A percentile compares a stretch with the other conserved stretches of the same genome.
Conservation (phyloP, 2,329 filamentous ascomycete genomes). For the Colletotrichum shisoi region DNA sequence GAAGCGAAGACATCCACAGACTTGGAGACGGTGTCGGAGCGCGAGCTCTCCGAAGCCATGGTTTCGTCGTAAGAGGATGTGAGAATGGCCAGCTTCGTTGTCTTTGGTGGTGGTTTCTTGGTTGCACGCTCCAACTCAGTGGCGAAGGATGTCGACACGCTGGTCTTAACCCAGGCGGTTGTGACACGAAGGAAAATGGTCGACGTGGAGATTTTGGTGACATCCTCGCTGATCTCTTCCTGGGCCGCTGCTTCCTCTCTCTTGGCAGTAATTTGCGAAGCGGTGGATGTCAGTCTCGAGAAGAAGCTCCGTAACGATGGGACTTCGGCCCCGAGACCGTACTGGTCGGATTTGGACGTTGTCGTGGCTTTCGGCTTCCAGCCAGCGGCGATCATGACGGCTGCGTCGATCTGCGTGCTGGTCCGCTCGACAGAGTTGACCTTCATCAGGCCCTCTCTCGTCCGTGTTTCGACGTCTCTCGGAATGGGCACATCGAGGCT, state of each 20-base stretch:
- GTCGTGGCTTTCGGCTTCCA: constrained; percentile 71
- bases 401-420: constrained; percentile 89
- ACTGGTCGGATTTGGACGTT: constrained; percentile 58
- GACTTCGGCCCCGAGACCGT: constrained; percentile 59
- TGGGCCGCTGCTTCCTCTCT: constrained; percentile 70
- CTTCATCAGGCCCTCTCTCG: constrained; percentile 88
- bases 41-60: constrained; percentile 68
- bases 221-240: constrained; percentile 71
- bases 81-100: constrained; percentile 83
- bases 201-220: constrained; percentile 73
- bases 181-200: constrained; percentile 90
- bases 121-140: constrained; percentile 92
- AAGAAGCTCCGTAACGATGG: constrained; percentile 82
- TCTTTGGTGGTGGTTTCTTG: constrained; percentile 93
- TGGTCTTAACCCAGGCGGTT: constrained; percentile 81
- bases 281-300: constrained; percentile 71
- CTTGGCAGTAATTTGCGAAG: constrained; percentile 59
- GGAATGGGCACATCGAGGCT: constrained; percentile 77
- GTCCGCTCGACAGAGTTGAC: constrained; percentile 81
- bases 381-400: constrained; percentile 85
- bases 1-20: constrained; percentile 85
- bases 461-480: constrained; percentile 79
- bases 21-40: constrained; percentile 59
- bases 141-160: constrained; percentile 74
- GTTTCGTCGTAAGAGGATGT: constrained; percentile 90